phyloP scores from a whole-genome alignment of 1,284 basidiomycete genomes.

The Irpex sp. region DNA sequence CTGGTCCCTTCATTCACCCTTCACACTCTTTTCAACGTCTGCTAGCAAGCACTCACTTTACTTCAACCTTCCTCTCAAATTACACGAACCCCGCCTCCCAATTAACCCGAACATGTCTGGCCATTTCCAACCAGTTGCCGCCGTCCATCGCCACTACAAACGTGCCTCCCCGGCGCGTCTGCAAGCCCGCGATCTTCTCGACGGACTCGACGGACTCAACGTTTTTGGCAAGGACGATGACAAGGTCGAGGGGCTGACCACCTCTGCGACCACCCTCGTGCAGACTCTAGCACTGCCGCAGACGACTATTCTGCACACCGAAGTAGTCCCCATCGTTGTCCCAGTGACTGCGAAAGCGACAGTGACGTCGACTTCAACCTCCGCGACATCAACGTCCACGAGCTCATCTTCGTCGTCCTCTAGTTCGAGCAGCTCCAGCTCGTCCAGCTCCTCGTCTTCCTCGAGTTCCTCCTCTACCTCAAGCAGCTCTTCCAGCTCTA shows the following conservation, averaged over 20 bases:
- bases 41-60: background rate
- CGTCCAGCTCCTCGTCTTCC: background rate
- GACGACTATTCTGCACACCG: slow-evolving; percentile 8
- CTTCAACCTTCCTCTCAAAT: background rate
- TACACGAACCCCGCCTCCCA: background rate
- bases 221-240: background rate
- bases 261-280: slow-evolving; percentile 7
- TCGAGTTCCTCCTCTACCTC: background rate
- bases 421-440: slow-evolving; percentile 4
- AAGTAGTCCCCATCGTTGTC: slow-evolving; percentile 7
- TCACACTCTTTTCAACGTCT: background rate
- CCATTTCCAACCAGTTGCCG: background rate
- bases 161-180: background rate
- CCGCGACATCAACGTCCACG: background rate
- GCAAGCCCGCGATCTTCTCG: background rate
- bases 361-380: background rate
- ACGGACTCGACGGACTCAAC: background rate
- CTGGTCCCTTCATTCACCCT: background rate
- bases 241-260: background rate
- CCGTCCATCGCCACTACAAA: background rate
- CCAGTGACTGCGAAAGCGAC: background rate
- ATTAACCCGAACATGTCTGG: background rate
- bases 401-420: background rate
- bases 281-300: slow-evolving; percentile 6
- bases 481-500: background rate